These are phyloP conservation scores for Fusarium vanettenii DNA, from an alignment of 2,329 filamentous ascomycete genomes.

Conservation along the genomic window DNA sequence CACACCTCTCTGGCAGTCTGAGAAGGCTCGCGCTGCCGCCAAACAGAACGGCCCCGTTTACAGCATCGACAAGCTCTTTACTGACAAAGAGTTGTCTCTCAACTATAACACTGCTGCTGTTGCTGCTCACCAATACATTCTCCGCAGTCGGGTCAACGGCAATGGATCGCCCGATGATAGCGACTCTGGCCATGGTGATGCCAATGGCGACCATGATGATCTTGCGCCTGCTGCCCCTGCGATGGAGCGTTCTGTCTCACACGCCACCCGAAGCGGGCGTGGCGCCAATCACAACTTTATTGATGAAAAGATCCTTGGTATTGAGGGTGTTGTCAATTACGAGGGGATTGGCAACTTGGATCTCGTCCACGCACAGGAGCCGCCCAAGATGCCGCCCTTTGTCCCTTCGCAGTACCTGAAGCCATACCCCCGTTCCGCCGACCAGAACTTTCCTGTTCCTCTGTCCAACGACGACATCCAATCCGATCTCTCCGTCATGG, in stretches of 20 bases:
- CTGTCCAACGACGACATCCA: constrained; percentile 64
- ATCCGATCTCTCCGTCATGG: constrained; percentile 69
- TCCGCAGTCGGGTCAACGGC: constrained; percentile 67
- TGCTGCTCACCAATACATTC: constrained; percentile 70
- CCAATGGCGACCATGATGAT: constrained; percentile 61
- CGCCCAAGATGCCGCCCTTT: constrained; percentile 67
- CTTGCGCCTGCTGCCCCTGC: constrained; percentile 62
- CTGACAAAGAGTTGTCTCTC: constrained; percentile 75
- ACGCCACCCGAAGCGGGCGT: constrained; percentile 72
- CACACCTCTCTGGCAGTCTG: constrained; percentile 72
- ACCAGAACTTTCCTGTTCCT: constrained; percentile 66
- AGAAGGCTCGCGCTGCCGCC: constrained; percentile 64
- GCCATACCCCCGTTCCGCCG: constrained; percentile 64
- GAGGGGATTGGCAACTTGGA: constrained; percentile 69
- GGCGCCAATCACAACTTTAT: constrained; percentile 64
- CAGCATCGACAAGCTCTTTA: constrained; percentile 77
- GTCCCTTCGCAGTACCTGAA: constrained; percentile 70
- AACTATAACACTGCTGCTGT: constrained; percentile 72
- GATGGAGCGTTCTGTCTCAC: constrained; percentile 74
- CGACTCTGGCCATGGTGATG: constrained; percentile 64
- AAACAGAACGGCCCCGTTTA: constrained; percentile 71
- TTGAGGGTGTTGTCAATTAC: constrained; percentile 70
- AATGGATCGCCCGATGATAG: constrained; percentile 64
- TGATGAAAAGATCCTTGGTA: constrained; percentile 68
- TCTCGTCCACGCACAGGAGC: constrained; percentile 65